A percentile compares a stretch with the other conserved stretches of the same genome.
phyloP scores from a whole-genome alignment of 345 rosid species.

The Arabis hirsuta region DNA sequence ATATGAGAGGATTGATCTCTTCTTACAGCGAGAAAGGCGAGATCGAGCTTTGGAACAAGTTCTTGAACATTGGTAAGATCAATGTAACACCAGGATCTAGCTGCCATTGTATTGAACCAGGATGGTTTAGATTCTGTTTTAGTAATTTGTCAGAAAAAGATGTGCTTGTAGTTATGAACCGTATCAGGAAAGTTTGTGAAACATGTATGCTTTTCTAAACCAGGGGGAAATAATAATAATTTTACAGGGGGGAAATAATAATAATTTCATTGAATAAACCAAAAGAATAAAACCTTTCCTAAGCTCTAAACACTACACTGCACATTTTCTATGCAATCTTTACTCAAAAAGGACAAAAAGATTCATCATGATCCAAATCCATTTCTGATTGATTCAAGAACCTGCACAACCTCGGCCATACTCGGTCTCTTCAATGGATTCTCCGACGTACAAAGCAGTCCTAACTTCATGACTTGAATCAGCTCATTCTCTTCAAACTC shows the following conservation, averaged over 20 bases:
- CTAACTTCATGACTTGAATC: conserved; percentile 93
- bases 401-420: conserved; percentile 97
- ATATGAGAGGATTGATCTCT: conserved; percentile 66
- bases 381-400: conserved; percentile 88
- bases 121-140: conserved; percentile 78
- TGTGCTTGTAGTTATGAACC: conserved; percentile 57
- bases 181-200: conserved; percentile 56
- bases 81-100: conserved; percentile 73
- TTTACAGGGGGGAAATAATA: background rate
- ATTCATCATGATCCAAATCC: conserved; percentile 56
- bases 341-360: background rate
- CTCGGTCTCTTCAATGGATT: conserved; percentile 85
- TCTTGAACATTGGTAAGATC: conserved; percentile 65
- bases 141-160: conserved; percentile 60
- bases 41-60: conserved; percentile 70
- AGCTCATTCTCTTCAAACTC: conserved; percentile 85
- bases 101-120: conserved; percentile 85
- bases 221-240: too few relatives aligned
- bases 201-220: too few relatives aligned
- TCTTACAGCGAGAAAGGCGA: conserved; percentile 22
- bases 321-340: conserved; percentile 38
- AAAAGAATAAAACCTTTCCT: conserved; percentile 32
- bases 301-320: conserved; percentile 29
- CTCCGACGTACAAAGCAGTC: conserved; percentile 79
- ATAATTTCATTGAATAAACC: conserved; percentile 1